Conservation (phyloP, 2,329 filamentous ascomycete species). For the Botrytis squamosa region DNA sequence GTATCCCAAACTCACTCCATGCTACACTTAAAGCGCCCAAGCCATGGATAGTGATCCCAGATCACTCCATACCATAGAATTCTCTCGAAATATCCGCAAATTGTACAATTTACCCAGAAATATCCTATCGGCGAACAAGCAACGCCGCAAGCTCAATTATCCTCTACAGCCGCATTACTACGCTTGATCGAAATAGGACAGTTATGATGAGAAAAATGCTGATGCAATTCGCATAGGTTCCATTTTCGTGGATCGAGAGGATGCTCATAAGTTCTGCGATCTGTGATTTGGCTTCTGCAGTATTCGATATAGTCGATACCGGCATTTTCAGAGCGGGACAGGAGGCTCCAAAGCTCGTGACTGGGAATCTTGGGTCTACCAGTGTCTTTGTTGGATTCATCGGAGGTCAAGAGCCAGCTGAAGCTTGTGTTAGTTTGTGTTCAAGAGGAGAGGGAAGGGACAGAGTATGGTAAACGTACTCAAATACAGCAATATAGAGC, state of each 20-base stretch:
- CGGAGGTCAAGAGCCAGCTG: not conserved
- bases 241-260: not conserved
- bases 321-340: not conserved
- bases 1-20: not conserved
- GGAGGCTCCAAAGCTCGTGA: not conserved
- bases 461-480: not conserved
- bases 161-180: not conserved
- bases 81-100: not conserved
- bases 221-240: not conserved
- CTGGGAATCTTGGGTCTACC: not conserved
- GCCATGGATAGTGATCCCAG: not conserved
- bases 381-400: not conserved
- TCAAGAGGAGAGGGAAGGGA: rapidly evolving
- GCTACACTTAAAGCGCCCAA: rapidly evolving
- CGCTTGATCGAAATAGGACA: not conserved
- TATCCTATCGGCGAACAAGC: not conserved
- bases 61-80: not conserved
- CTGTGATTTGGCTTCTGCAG: not conserved
- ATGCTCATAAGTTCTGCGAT: not conserved
- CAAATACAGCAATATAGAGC: not conserved
- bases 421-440: not conserved
- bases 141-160: rapidly evolving
- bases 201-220: not conserved
- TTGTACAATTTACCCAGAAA: not conserved
- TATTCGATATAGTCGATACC: not conserved